Evolutionary conservation across 371 early-diverging fungal genomes (phyloP).

Genomic region (Mucor plumbeus): DNA sequence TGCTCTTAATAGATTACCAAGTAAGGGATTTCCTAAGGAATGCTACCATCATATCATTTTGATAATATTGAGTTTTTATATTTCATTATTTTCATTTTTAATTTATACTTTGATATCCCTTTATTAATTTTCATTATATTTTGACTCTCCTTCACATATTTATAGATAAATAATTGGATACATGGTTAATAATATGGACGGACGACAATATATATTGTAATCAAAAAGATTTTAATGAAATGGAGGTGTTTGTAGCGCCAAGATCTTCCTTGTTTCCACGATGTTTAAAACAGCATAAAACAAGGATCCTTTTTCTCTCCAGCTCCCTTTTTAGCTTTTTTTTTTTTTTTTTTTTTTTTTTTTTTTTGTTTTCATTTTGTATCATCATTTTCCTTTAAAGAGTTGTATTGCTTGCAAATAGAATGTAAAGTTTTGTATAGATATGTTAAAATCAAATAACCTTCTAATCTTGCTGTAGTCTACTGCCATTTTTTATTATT

Average conservation of each 20-base stretch:
- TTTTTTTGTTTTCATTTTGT: not conserved
- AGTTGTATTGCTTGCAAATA: not conserved
- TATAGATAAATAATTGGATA: not conserved
- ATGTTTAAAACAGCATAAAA: conserved; percentile 13
- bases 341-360: not conserved
- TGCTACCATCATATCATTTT: too few relatives aligned
- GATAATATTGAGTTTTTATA: too few relatives aligned
- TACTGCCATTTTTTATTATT: not conserved
- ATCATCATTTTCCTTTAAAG: not conserved
- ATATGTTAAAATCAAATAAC: too few relatives aligned
- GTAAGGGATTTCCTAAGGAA: too few relatives aligned
- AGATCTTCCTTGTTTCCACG: not conserved
- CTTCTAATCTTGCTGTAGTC: not conserved
- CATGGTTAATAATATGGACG: not conserved
- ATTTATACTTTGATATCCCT: not conserved
- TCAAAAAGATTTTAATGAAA: not conserved
- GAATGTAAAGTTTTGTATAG: not conserved
- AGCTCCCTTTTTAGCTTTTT: not conserved
- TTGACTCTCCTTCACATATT: not conserved
- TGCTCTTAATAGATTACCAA: not conserved
- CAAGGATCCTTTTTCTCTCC: conserved; percentile 9
- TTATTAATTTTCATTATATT: not conserved
- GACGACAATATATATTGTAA: too few relatives aligned
- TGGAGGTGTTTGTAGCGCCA: not conserved
- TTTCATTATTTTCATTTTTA: not conserved